Base-by-base conservation (phyloP, 2,329 filamentous ascomycete genomes). In the Botryotinia globosa region DNA sequence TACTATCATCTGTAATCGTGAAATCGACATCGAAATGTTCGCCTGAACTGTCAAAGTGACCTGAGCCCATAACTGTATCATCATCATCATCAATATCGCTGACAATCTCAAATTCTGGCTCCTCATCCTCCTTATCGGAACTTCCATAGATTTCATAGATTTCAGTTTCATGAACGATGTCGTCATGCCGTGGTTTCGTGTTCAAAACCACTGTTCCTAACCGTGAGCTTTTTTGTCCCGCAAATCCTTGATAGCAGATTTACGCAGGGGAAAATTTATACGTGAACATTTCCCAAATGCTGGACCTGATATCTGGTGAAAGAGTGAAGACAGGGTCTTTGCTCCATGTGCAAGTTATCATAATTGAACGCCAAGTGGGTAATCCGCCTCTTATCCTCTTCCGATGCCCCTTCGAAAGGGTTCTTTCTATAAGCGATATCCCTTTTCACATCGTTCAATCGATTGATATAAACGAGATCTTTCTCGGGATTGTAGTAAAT, bases 151-250 rank as follows among this genome's bases (percentile, higher is more conserved):
- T 34, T 34, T 34, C 5, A 34, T 34, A 16, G 6, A n/a, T 16
- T 29, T 7, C 5, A 54, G 48, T 54, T 14, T 3, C 25, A n/a
- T 16, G 2, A 7, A 16, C 14, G 6, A 2, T 54, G 6, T 7
- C 12, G 12, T 14, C 2, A 54, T 54, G 14, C 51, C 1, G n/a
- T 18, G 3, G 1, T 16, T 29, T 29, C 1, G 3, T 18, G 14
- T 16, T 0, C n/a, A 14, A 29, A 29, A 29, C 14, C 3, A 9
- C 3, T 18, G 5, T 54, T 6, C n/a, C n/a, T 7, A 1, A 3
- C n/a, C 16, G 51, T 29, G 14, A 54, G 25, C n/a, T n/a, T 54
- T 54, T n/a, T 29, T 16, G 14, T 54, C n/a, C 29, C 9, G 51
- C 51, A 54, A 18, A 54, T 25, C 5, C n/a, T 16, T 18, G 51